These are phyloP conservation scores for Candida sp. DNA, from an alignment of 1,139 yeast species.

Conservation along the genomic window DNA sequence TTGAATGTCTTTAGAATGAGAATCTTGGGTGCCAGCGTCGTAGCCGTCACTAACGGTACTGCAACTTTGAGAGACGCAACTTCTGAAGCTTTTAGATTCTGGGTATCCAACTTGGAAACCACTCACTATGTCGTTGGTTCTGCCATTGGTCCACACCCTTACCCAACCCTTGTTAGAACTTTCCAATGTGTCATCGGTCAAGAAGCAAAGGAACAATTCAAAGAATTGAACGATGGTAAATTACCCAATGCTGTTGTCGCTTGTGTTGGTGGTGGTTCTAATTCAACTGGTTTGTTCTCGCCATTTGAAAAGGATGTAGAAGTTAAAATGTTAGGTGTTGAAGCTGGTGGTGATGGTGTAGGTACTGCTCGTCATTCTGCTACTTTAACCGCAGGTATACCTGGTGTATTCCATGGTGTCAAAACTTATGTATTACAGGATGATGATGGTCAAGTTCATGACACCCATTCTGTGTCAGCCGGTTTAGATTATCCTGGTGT, in stretches of 20 bases:
- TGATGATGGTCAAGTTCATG: slow-evolving; percentile 92
- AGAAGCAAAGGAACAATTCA: slow-evolving; percentile 91
- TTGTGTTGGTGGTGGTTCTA: slow-evolving; percentile 99
- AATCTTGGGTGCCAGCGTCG: slow-evolving; percentile 91
- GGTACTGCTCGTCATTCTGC: slow-evolving; percentile 89
- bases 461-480: slow-evolving; percentile 97
- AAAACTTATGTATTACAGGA: slow-evolving; percentile 90
- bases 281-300: slow-evolving; percentile 92
- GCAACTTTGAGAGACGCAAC: slow-evolving; percentile 97
- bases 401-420: slow-evolving; percentile 99
- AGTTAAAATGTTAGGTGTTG: slow-evolving; percentile 88
- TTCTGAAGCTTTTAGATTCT: slow-evolving; percentile 90
- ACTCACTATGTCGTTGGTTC: slow-evolving; percentile 98
- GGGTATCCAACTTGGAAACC: slow-evolving; percentile 85
- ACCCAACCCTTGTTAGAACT: slow-evolving; percentile 96
- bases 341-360: slow-evolving; percentile 98
- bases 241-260: slow-evolving; percentile 95
- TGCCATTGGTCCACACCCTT: slow-evolving; percentile 99
- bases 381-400: slow-evolving; percentile 85
- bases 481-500: slow-evolving; percentile 99
- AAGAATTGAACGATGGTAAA: slow-evolving; percentile 69
- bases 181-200: slow-evolving; percentile 97
- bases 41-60: slow-evolving; percentile 93
- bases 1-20: slow-evolving; percentile 97
- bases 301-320: slow-evolving; percentile 82